Percentiles rank a stretch among this genome's conserved stretches.
These are phyloP conservation scores for Coemansia sp. DNA, from an alignment of 192 early-diverging fungal species.

Conservation along the genomic window DNA sequence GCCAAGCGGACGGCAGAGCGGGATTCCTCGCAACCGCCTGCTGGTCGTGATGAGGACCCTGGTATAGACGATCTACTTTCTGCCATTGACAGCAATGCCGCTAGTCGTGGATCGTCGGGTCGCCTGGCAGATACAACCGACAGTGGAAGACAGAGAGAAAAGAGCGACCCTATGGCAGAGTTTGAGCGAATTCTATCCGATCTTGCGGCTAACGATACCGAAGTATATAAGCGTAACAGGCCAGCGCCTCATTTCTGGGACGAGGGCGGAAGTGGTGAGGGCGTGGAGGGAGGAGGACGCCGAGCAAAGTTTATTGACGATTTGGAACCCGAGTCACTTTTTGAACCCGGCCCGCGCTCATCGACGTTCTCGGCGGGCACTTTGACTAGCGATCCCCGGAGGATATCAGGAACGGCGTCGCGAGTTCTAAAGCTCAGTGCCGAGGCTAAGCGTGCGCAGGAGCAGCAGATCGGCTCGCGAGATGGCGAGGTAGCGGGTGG, in stretches of 20 bases:
- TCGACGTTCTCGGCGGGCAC: slow-evolving; percentile 39
- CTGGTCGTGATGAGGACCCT: slow-evolving; percentile 5
- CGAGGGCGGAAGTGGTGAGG: slow-evolving; percentile 13
- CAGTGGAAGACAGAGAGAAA: neutral
- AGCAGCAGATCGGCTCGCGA: neutral
- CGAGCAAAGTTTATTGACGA: slow-evolving; percentile 24
- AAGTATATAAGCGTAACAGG: slow-evolving; percentile 23
- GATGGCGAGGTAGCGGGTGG: neutral
- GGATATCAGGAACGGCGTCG: slow-evolving; percentile 27
- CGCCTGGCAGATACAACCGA: neutral
- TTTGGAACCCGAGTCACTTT: slow-evolving; percentile 29
- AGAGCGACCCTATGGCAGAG: slow-evolving; percentile 37
- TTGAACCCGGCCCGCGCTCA: slow-evolving; percentile 28
- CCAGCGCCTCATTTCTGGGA: slow-evolving; percentile 48
- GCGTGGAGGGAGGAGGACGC: neutral
- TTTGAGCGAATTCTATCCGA: slow-evolving; percentile 52
- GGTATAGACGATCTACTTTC: slow-evolving; percentile 30
- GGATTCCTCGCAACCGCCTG: neutral
- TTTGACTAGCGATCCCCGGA: slow-evolving; percentile 23
- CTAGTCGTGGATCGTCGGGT: neutral
- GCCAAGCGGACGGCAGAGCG: neutral
- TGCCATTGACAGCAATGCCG: slow-evolving; percentile 21
- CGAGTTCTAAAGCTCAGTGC: slow-evolving; percentile 17
- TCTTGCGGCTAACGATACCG: slow-evolving; percentile 27
- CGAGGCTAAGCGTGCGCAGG: neutral